Percentiles rank a stretch among this genome's conserved stretches.
phyloP scores from a whole-genome alignment of 345 rosid genomes.

The Brassica juncea region DNA sequence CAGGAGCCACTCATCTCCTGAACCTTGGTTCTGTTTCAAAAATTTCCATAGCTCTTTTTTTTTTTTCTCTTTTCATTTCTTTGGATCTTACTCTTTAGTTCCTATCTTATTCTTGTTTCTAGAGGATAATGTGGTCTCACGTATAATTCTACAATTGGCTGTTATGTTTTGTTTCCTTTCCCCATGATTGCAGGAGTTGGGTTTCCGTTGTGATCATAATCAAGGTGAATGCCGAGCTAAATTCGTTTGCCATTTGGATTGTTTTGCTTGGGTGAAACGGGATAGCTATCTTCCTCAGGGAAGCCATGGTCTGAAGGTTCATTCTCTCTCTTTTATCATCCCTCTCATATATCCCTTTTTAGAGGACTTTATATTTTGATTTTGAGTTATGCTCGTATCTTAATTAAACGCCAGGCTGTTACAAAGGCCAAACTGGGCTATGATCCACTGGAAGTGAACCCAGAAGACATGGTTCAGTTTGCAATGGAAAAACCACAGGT shows the following conservation, averaged over 20 bases:
- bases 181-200: conserved; percentile 70
- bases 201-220: conserved; percentile 81
- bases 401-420: conserved; percentile 67
- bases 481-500: conserved; percentile 97
- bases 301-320: conserved; percentile 95
- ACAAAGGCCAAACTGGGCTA: conserved; percentile 95
- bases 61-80: neutral
- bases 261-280: conserved; percentile 99
- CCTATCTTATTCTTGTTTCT: conserved; percentile 11
- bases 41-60: neutral
- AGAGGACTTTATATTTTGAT: neutral
- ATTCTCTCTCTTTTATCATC: conserved; percentile 22
- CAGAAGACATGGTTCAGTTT: conserved; percentile 98
- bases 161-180: conserved; percentile 15
- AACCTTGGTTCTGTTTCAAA: conserved; percentile 17
- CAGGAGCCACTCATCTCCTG: conserved; percentile 11
- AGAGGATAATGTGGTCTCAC: conserved; percentile 12
- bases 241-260: conserved; percentile 94
- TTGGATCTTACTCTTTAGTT: conserved; percentile 19
- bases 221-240: conserved; percentile 97
- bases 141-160: neutral
- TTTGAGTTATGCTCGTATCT: conserved; percentile 18
- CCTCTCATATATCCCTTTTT: conserved; percentile 14
- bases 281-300: conserved; percentile 99
- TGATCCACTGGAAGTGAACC: conserved; percentile 97